Conservation (phyloP, 1,284 basidiomycete species). For the Cryptococcus sp. region DNA sequence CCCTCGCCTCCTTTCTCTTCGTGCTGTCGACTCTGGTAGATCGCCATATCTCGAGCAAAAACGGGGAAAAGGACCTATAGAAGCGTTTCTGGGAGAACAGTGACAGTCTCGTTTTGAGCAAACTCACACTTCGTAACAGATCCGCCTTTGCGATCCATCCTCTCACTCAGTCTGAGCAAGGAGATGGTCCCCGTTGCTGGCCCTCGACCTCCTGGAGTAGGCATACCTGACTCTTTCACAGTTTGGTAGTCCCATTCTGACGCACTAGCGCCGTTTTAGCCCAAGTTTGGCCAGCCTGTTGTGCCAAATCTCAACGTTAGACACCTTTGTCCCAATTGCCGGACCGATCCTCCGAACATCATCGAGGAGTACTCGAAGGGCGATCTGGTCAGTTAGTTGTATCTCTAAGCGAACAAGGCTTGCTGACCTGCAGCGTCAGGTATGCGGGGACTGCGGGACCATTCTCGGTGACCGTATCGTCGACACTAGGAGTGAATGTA, state of each 20-base stretch:
- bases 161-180: background rate
- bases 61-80: too few relatives aligned
- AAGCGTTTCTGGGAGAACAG: too few relatives aligned
- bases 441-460: conserved; percentile 90
- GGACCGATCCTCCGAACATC: conserved; percentile 87
- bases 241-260: background rate
- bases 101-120: too few relatives aligned
- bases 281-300: conserved; percentile 60
- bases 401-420: background rate
- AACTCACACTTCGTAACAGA: too few relatives aligned
- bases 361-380: conserved; percentile 97
- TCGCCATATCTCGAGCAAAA: too few relatives aligned
- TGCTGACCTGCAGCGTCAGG: conserved; percentile 22
- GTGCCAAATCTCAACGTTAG: conserved; percentile 73
- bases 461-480: conserved; percentile 95
- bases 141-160: background rate
- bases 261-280: conserved; percentile 19
- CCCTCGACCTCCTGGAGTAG: conserved; percentile 38
- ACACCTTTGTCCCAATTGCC: conserved; percentile 92
- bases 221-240: conserved; percentile 6
- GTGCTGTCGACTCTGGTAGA: too few relatives aligned
- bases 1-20: too few relatives aligned
- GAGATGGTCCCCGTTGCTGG: conserved; percentile 38
- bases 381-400: conserved; percentile 69
- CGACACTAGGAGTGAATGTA: conserved; percentile 95